These are phyloP conservation scores for Akanthomyces muscarius DNA, from an alignment of 2,329 filamentous ascomycete species.

Conservation along the genomic window DNA sequence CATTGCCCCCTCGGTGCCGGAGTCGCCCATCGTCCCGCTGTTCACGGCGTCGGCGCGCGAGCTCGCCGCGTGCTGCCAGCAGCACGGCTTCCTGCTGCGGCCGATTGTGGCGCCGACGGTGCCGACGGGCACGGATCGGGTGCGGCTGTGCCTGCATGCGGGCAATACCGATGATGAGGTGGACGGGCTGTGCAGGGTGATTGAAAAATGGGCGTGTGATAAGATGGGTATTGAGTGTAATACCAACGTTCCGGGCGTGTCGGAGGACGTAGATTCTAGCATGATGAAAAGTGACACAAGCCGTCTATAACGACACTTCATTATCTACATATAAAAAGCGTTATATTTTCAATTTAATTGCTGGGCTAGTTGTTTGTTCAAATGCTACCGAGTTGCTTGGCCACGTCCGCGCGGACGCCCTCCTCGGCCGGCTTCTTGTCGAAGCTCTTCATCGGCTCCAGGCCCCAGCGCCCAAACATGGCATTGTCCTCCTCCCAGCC, in stretches of 20 bases:
- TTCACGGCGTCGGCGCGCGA: constrained; percentile 54
- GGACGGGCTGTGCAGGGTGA: constrained; percentile 45
- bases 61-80: constrained; percentile 58
- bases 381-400: constrained; percentile 12
- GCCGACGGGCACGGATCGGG: constrained; percentile 56
- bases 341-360: not conserved
- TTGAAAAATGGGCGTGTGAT: constrained; percentile 45
- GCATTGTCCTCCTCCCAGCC: constrained; percentile 84
- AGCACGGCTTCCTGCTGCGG: constrained; percentile 55
- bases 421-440: constrained; percentile 29
- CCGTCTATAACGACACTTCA: constrained; percentile 1
- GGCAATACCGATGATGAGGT: constrained; percentile 58
- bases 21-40: constrained; percentile 62
- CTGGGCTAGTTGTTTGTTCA: not conserved
- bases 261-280: not conserved
- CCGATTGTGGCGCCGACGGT: constrained; percentile 68
- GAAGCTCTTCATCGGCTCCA: constrained; percentile 68
- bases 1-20: constrained; percentile 34
- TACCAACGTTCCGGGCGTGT: not conserved
- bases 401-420: constrained; percentile 13
- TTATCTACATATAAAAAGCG: not conserved
- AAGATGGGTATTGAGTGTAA: constrained; percentile 5
- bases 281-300: not conserved
- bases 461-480: constrained; percentile 80
- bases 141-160: constrained; percentile 65